Percentiles rank a stretch among this genome's conserved stretches.
These are phyloP conservation scores for Neonectria coccinea DNA, from an alignment of 2,329 filamentous ascomycete species.

Conservation along the genomic window DNA sequence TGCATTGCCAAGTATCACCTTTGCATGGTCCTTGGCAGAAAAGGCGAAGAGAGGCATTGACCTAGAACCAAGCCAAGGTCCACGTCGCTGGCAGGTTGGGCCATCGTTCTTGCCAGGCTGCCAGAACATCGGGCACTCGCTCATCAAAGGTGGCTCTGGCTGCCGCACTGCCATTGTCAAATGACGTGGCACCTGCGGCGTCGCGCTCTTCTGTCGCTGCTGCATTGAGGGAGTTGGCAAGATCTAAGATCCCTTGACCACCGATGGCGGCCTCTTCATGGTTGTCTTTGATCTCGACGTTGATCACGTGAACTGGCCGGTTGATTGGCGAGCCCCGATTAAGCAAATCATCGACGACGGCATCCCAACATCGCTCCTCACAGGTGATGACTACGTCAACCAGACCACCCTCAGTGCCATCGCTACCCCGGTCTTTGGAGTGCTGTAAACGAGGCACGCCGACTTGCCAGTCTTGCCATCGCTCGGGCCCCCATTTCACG, in stretches of 20 bases:
- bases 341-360: slow-evolving; percentile 92
- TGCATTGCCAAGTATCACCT: neutral
- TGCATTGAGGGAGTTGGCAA: slow-evolving; percentile 86
- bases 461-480: slow-evolving; percentile 97
- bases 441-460: slow-evolving; percentile 86
- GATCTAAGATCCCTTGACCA: slow-evolving; percentile 89
- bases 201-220: slow-evolving; percentile 83
- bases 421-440: slow-evolving; percentile 78
- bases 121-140: slow-evolving; percentile 90
- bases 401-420: slow-evolving; percentile 87
- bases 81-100: slow-evolving; percentile 90
- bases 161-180: slow-evolving; percentile 75
- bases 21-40: neutral
- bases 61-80: slow-evolving; percentile 93
- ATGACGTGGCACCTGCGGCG: slow-evolving; percentile 70
- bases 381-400: slow-evolving; percentile 97
- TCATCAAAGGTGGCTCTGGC: slow-evolving; percentile 88
- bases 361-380: slow-evolving; percentile 98
- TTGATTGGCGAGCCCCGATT: slow-evolving; percentile 89
- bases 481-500: slow-evolving; percentile 95
- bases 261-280: slow-evolving; percentile 95
- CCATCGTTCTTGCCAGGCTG: slow-evolving; percentile 94
- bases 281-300: slow-evolving; percentile 98
- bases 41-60: neutral
- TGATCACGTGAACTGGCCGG: slow-evolving; percentile 95